Evolutionary conservation across 208 protist species (phyloP).

Genomic region (Crithidia mellificae): DNA sequence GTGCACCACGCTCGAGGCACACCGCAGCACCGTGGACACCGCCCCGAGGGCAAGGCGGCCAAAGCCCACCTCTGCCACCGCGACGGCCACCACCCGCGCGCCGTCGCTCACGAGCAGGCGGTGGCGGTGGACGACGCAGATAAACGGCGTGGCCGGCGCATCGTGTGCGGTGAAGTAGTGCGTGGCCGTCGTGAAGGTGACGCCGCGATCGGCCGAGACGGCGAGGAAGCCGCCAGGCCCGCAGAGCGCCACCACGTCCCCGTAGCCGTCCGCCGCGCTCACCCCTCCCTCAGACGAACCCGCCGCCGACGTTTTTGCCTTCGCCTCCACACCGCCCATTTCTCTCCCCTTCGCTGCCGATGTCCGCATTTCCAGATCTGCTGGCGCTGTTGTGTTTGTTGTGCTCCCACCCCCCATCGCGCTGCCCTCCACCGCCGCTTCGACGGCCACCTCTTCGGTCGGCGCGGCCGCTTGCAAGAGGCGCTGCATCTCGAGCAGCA

Average conservation of each 20-base stretch:
- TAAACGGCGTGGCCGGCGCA: no score
- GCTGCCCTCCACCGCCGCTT: no score
- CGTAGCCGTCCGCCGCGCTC: conserved; percentile 30
- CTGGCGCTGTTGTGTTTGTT: background rate
- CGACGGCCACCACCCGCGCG: conserved; percentile 8
- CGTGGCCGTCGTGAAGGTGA: conserved; percentile 45
- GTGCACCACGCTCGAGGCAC: conserved; percentile 24
- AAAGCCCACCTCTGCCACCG: conserved; percentile 3
- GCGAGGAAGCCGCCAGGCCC: conserved; percentile 52
- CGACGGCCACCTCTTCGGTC: conserved; percentile 12
- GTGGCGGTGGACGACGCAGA: conserved; percentile 25
- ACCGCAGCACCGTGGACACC: conserved; percentile 28
- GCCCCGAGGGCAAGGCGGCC: conserved; percentile 17
- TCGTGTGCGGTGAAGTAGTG: conserved; percentile 5
- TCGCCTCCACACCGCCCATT: no score
- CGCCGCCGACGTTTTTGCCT: no score
- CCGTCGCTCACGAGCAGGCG: conserved; percentile 25
- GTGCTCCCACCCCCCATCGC: no score
- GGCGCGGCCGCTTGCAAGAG: conserved; percentile 18
- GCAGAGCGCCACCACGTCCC: conserved; percentile 56
- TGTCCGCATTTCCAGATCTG: no score
- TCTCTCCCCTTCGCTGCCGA: no score
- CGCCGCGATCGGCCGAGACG: conserved; percentile 67
- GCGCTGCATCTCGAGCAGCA: conserved; percentile 19
- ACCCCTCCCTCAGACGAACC: background rate